phyloP scores from a whole-genome alignment of 1,139 yeast species.

The Blastobotrys capitulatus region DNA sequence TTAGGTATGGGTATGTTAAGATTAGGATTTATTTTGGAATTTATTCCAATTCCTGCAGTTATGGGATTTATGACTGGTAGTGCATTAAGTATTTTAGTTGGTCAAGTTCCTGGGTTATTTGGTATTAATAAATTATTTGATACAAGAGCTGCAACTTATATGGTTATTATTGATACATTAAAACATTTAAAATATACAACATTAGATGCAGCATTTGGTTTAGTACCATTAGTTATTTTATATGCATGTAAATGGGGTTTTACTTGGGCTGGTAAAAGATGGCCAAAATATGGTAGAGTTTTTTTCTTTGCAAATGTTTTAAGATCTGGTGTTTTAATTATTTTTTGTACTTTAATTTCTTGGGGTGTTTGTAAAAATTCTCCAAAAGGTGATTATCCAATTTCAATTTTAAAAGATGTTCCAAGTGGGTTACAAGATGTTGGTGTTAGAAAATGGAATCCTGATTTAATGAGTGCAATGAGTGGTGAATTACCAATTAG shows the following conservation, averaged over 20 bases:
- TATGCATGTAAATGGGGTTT: conserved; percentile 58
- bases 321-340: conserved; percentile 75
- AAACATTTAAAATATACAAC: conserved; percentile 64
- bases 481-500: conserved; percentile 84
- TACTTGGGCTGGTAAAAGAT: conserved; percentile 57
- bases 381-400: conserved; percentile 38
- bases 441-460: conserved; percentile 65
- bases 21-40: conserved; percentile 82
- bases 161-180: conserved; percentile 64
- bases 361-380: conserved; percentile 52
- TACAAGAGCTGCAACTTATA: conserved; percentile 66
- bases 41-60: conserved; percentile 87
- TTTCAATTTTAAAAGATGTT: conserved; percentile 65
- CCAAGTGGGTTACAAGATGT: conserved; percentile 77
- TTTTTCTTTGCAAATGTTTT: conserved; percentile 71
- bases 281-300: conserved; percentile 50
- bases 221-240: conserved; percentile 62
- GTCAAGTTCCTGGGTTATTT: conserved; percentile 85
- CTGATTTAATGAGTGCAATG: conserved; percentile 53
- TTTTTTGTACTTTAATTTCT: conserved; percentile 70
- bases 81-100: conserved; percentile 72
- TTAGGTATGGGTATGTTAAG: conserved; percentile 77
- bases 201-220: conserved; percentile 85
- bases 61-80: conserved; percentile 96
- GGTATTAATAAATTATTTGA: conserved; percentile 62